These are phyloP conservation scores for Saccharomyces mikatae DNA, from an alignment of 805 yeast genomes.

Conservation along the genomic window DNA sequence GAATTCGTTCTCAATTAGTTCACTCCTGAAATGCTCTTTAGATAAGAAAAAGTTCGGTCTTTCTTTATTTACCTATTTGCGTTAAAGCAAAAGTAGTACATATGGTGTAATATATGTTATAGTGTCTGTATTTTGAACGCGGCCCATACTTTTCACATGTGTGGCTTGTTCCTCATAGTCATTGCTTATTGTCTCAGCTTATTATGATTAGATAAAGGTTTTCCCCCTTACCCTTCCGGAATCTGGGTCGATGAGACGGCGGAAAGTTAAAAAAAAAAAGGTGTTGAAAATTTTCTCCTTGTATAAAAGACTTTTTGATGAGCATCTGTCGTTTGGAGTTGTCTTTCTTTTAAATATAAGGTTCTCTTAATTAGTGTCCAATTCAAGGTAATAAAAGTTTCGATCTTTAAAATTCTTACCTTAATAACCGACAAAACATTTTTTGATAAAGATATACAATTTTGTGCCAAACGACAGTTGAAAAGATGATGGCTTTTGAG, in stretches of 20 bases:
- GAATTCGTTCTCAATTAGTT: neutral
- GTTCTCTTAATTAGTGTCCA: neutral
- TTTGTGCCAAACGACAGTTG: neutral
- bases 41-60: neutral
- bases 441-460: neutral
- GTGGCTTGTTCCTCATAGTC: neutral
- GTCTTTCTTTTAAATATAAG: neutral
- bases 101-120: neutral
- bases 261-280: neutral
- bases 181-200: neutral
- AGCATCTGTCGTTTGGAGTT: neutral
- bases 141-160: neutral
- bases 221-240: neutral
- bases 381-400: neutral
- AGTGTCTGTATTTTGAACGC: neutral
- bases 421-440: neutral
- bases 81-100: neutral
- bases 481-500: constrained; percentile 28
- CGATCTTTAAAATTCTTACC: neutral
- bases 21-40: neutral
- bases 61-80: neutral
- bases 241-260: neutral
- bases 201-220: neutral
- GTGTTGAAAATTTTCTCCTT: neutral
- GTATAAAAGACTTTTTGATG: neutral